Evolutionary conservation across 306 rosid genomes (phyloP).

Genomic region (Heteromeles arbutifolia): DNA sequence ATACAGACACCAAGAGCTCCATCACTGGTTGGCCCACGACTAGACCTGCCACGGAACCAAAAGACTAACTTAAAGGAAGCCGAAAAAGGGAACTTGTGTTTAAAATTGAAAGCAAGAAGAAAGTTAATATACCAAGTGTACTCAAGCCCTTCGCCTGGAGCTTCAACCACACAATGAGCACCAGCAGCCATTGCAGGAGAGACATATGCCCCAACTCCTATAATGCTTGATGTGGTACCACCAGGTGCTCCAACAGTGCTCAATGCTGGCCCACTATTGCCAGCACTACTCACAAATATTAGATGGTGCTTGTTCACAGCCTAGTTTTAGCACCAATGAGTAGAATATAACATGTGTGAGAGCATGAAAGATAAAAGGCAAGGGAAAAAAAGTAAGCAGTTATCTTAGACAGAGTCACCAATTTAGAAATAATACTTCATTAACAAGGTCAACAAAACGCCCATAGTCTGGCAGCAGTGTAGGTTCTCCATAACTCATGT

Average conservation of each 20-base stretch:
- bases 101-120: slow-evolving; percentile 2
- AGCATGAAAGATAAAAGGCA: slow-evolving; percentile 16
- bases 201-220: slow-evolving; percentile 94
- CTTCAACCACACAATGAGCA: slow-evolving; percentile 89
- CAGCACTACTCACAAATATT: slow-evolving; percentile 96
- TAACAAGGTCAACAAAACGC: slow-evolving; percentile 92
- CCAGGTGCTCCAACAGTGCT: slow-evolving; percentile 99
- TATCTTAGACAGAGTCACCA: slow-evolving; percentile 13
- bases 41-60: slow-evolving; percentile 60
- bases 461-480: slow-evolving; percentile 91
- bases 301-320: slow-evolving; percentile 80
- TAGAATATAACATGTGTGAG: slow-evolving; percentile 18
- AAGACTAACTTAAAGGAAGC: slow-evolving; percentile 6
- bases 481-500: slow-evolving; percentile 97
- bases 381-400: not conserved
- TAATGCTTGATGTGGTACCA: slow-evolving; percentile 88
- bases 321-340: slow-evolving; percentile 36
- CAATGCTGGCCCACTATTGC: slow-evolving; percentile 95
- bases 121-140: slow-evolving; percentile 77
- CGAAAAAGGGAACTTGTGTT: not conserved
- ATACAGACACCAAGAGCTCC: slow-evolving; percentile 91
- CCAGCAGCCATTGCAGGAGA: slow-evolving; percentile 99
- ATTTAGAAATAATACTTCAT: slow-evolving; percentile 53
- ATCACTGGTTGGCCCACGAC: slow-evolving; percentile 98
- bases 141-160: slow-evolving; percentile 90